Evolutionary conservation across 129 eudicot genomes (phyloP), one percentile per base, ranked within the genome.

Genomic region (Tanacetum coccineum): DNA sequence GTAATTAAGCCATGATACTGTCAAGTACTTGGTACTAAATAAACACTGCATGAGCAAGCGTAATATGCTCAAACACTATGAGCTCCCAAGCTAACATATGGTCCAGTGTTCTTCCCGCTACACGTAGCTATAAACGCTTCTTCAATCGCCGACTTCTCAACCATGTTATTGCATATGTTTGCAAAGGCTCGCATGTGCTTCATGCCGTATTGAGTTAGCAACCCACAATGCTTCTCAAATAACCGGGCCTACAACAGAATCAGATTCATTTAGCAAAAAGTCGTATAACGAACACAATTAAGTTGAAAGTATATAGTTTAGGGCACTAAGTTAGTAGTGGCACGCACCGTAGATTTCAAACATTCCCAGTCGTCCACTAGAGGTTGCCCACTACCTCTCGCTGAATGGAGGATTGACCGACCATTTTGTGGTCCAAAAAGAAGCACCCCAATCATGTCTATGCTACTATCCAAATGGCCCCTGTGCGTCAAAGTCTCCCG

Each of bases 121-220:
- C 96, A 88, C 1, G 90, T 81, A 13, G 84, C 87, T 66, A 58
- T 39, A 15, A 82, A 81, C 13, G 81, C 96, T 70, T 83, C 83
- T 58, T 86, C 86, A 76, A 86, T 61, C 0, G 5, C 50, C 1
- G 51, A 68, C 18, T 44, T 46, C 20, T 78, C 56, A 2, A 85
- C 72, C 13, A 70, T 72, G 3, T 68, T 64, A 67, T 92, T 92
- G 83, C 98, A 92, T 11, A 92, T 82, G 84, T 92, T 88, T 15
- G 96, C 98, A 62, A 88, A 92, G 7, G 89, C 91, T 42, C 96
- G 78, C 96, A 83, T 92, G 80, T 86, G 89, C 56, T 85, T 92
- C 96, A 92, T 82, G 25, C 98, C 98, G 3, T 92, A 92, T 26
- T 92, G 87, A 7, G 86, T 85, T 45, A 92, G 51, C 13, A 84